These are phyloP conservation scores for Leptosphaerulina australis DNA, from an alignment of 2,329 filamentous ascomycete genomes.

Conservation along the genomic window DNA sequence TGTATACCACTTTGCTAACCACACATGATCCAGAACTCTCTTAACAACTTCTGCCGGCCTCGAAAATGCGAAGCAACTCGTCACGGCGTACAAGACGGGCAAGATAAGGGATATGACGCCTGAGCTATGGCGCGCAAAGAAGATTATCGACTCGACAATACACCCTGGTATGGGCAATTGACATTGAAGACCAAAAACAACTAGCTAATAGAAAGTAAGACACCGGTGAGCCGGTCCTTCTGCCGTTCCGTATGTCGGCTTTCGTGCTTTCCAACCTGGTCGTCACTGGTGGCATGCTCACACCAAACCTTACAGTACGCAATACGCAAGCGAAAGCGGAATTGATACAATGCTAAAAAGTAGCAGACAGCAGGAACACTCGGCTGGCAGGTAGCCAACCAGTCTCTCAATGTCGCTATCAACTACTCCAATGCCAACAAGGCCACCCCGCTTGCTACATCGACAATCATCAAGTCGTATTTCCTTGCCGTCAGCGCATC, in stretches of 20 bases:
- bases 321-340: conserved; percentile 1
- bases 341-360: conserved; percentile 26
- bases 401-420: conserved; percentile 97
- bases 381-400: conserved; percentile 94
- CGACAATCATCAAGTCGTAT: conserved; percentile 87
- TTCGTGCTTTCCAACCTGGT: conserved; percentile 93
- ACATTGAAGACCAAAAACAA: background rate
- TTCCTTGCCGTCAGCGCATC: conserved; percentile 89
- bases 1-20: conserved; percentile 22
- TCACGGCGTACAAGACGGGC: conserved; percentile 86
- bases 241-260: conserved; percentile 97
- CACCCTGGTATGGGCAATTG: conserved; percentile 74
- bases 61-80: conserved; percentile 81
- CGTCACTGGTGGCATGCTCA: conserved; percentile 96
- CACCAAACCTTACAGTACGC: conserved; percentile 76
- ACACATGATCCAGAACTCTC: conserved; percentile 69
- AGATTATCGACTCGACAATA: conserved; percentile 93
- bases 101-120: conserved; percentile 80
- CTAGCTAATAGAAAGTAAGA: conserved; percentile 60
- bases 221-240: conserved; percentile 86
- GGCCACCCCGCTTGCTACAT: conserved; percentile 82
- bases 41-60: conserved; percentile 79
- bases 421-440: conserved; percentile 99
- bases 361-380: conserved; percentile 79
- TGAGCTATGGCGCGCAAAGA: conserved; percentile 94